Conservation (phyloP, 306 rosid species). For the Delonix regia region DNA sequence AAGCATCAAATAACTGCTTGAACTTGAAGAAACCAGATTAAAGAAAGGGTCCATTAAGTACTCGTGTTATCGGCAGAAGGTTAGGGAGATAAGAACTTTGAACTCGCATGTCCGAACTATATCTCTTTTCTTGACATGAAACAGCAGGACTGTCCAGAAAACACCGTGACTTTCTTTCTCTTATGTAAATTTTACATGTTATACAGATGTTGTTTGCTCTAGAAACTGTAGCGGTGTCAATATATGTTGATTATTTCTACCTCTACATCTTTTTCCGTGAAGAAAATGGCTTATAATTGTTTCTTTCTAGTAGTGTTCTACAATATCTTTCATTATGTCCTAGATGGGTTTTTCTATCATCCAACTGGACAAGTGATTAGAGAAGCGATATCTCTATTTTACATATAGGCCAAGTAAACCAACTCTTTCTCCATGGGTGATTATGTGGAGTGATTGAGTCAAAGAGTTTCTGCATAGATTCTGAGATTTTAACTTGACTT, state of each 20-base stretch:
- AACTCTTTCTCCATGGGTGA: neutral
- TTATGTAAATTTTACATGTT: neutral
- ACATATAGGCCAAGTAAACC: neutral
- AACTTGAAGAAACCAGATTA: slow-evolving; percentile 82
- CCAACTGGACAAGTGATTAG: neutral
- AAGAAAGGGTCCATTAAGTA: slow-evolving; percentile 19
- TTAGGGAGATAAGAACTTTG: slow-evolving; percentile 32
- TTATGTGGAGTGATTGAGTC: neutral
- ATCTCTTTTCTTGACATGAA: slow-evolving; percentile 13
- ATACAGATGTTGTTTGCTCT: neutral
- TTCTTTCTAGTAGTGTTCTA: neutral
- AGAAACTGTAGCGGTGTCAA: neutral
- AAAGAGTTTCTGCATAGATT: too few species aligned
- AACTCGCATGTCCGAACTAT: neutral
- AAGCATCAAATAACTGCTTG: slow-evolving; percentile 84
- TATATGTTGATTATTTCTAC: neutral
- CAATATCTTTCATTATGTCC: too few species aligned
- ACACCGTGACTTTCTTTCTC: slow-evolving; percentile 6
- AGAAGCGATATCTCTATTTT: neutral
- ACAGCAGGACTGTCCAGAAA: neutral
- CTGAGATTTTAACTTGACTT: too few species aligned
- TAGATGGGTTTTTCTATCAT: too few species aligned
- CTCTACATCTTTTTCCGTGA: neutral
- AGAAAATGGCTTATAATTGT: neutral
- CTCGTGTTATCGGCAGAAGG: slow-evolving; percentile 13